These are phyloP conservation scores for Nakaseomyces glabratus DNA, from an alignment of 1,139 yeast genomes.

Conservation along the genomic window DNA sequence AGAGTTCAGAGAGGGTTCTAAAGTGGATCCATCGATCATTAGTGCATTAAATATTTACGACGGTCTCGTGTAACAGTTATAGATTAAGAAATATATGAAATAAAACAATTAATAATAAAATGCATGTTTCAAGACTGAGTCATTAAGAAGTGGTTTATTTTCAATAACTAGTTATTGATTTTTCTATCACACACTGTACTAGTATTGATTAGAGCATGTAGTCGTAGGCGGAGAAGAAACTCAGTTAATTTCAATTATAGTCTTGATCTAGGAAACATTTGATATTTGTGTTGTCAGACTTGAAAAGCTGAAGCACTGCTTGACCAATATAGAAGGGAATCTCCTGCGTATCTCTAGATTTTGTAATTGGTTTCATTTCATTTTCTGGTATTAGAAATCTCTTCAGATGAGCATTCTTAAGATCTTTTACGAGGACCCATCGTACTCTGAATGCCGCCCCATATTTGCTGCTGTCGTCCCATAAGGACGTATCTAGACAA, in stretches of 20 bases:
- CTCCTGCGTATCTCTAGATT: slow-evolving; percentile 56
- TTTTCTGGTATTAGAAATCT: slow-evolving; percentile 39
- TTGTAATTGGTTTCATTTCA: slow-evolving; percentile 45
- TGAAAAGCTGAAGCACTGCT: slow-evolving; percentile 42
- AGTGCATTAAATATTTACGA: slow-evolving; percentile 74
- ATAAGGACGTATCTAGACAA: slow-evolving; percentile 37
- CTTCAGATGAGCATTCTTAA: slow-evolving; percentile 41
- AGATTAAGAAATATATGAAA: too few relatives aligned
- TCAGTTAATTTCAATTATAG: slow-evolving; percentile 29
- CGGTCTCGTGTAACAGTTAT: slow-evolving; percentile 47
- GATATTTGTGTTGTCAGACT: slow-evolving; percentile 12
- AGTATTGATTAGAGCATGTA: not conserved
- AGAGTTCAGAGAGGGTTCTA: slow-evolving; percentile 76
- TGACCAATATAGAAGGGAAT: slow-evolving; percentile 36
- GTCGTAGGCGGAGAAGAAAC: not conserved
- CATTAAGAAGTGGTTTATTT: too few relatives aligned
- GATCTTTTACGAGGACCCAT: slow-evolving; percentile 45
- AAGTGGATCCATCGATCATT: slow-evolving; percentile 72
- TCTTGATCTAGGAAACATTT: slow-evolving; percentile 16
- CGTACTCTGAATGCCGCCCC: slow-evolving; percentile 45
- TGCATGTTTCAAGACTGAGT: too few relatives aligned
- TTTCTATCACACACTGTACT: too few relatives aligned
- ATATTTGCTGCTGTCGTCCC: slow-evolving; percentile 46
- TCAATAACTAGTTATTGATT: too few relatives aligned
- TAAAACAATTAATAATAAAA: too few relatives aligned